phyloP scores from a whole-genome alignment of 2,329 filamentous ascomycete species.

The Beauveria medogensis region DNA sequence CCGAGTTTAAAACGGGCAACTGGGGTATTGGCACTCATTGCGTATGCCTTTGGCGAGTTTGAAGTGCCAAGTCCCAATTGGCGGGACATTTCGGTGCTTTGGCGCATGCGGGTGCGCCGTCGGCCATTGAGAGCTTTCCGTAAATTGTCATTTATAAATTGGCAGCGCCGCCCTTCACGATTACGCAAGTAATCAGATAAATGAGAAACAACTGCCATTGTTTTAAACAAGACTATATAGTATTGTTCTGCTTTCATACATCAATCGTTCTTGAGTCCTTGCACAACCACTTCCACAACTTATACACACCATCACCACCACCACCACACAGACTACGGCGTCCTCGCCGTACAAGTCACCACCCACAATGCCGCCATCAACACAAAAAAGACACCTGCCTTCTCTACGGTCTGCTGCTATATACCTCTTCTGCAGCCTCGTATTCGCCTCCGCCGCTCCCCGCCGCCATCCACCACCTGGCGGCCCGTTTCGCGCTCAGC shows the following conservation, averaged over 20 bases:
- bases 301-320: neutral
- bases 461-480: neutral
- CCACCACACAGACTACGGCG: too few species aligned
- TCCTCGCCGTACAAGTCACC: neutral
- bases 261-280: neutral
- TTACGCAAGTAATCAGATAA: too few species aligned
- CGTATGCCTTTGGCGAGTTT: neutral
- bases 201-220: neutral
- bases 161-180: neutral
- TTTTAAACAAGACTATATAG: neutral
- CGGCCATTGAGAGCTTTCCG: neutral
- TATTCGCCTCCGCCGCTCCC: neutral
- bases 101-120: neutral
- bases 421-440: neutral
- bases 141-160: neutral
- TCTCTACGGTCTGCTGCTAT: neutral
- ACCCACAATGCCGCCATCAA: neutral
- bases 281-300: neutral
- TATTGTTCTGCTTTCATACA: neutral
- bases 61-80: neutral
- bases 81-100: neutral
- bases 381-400: neutral
- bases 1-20: neutral
- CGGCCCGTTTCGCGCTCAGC: neutral
- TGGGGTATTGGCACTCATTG: neutral